Evolutionary conservation across 2,329 filamentous ascomycete genomes (phyloP).

Genomic region (Pyrenophora tritici-repentis): DNA sequence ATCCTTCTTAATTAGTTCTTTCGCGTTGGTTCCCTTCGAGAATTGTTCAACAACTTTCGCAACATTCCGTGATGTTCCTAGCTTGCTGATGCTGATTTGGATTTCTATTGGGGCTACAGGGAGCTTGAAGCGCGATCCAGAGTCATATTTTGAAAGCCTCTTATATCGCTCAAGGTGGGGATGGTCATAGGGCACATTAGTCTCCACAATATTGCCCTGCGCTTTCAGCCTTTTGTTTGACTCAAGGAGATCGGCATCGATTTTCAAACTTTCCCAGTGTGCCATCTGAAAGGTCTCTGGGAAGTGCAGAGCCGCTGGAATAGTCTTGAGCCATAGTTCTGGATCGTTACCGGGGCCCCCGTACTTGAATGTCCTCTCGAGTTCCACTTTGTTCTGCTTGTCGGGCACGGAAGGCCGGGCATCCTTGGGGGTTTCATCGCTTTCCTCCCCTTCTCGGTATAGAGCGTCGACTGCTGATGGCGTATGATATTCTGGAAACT

Average conservation of each 20-base stretch:
- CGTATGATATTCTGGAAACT: constrained; percentile 9
- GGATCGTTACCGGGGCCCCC: constrained; percentile 30
- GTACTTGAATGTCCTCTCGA: constrained; percentile 27
- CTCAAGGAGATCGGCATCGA: constrained; percentile 30
- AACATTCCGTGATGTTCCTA: constrained; percentile 7
- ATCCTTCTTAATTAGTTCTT: not conserved
- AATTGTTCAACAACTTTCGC: constrained; percentile 14
- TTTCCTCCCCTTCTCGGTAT: not conserved
- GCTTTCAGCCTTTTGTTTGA: constrained; percentile 16
- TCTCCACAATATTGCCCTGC: constrained; percentile 12
- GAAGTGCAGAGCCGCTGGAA: constrained; percentile 30
- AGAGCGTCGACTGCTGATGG: constrained; percentile 3
- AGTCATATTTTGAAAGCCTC: constrained; percentile 24
- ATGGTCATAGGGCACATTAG: constrained; percentile 26
- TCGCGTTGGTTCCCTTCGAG: constrained; percentile 7
- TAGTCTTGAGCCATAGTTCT: constrained; percentile 29
- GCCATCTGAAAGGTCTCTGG: constrained; percentile 37
- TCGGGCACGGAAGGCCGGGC: not conserved
- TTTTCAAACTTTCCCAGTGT: constrained; percentile 37
- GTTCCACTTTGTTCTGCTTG: not conserved
- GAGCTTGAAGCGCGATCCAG: constrained; percentile 38
- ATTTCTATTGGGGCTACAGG: constrained; percentile 9
- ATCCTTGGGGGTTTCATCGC: not conserved
- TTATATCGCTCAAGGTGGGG: constrained; percentile 15
- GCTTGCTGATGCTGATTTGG: constrained; percentile 4